Evolutionary conservation across 257 asterid genomes (phyloP).

Genomic region (Solanum stenotomum): DNA sequence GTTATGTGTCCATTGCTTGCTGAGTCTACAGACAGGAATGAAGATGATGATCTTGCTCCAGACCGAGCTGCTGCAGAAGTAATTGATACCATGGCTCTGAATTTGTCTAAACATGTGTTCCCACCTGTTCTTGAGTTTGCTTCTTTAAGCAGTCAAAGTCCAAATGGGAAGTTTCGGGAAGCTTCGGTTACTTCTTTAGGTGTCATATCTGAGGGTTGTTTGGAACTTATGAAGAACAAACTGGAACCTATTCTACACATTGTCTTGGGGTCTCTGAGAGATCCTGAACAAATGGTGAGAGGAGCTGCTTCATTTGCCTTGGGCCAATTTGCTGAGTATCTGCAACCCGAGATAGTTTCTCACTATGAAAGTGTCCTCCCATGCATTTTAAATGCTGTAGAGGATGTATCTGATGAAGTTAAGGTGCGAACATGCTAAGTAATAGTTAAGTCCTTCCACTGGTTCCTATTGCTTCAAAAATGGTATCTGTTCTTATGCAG

Average conservation of each 20-base stretch:
- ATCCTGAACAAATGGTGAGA: slow-evolving; percentile 98
- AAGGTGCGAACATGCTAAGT: slow-evolving; percentile 41
- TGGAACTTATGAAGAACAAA: slow-evolving; percentile 76
- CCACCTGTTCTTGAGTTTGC: slow-evolving; percentile 95
- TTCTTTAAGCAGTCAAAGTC: slow-evolving; percentile 73
- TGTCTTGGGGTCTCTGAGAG: slow-evolving; percentile 81
- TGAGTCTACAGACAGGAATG: slow-evolving; percentile 65
- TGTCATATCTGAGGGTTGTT: slow-evolving; percentile 90
- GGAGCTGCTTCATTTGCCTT: slow-evolving; percentile 97
- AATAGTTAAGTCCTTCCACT: background rate
- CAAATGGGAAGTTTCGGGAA: slow-evolving; percentile 91
- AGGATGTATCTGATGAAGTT: slow-evolving; percentile 96
- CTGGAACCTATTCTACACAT: slow-evolving; percentile 74
- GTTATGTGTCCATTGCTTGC: slow-evolving; percentile 91
- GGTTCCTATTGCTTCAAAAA: background rate
- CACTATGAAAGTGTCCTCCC: slow-evolving; percentile 90
- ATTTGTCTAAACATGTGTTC: slow-evolving; percentile 74
- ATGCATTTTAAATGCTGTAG: slow-evolving; percentile 81
- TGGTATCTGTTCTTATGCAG: slow-evolving; percentile 30
- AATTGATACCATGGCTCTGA: slow-evolving; percentile 92
- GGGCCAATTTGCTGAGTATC: slow-evolving; percentile 93
- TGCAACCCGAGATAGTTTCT: slow-evolving; percentile 92
- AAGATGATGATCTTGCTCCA: slow-evolving; percentile 92
- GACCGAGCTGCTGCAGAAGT: slow-evolving; percentile 99
- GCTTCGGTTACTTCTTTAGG: slow-evolving; percentile 97